Evolutionary conservation across 2,329 filamentous ascomycete genomes (phyloP).

Genomic region (Dactylellina sp.): DNA sequence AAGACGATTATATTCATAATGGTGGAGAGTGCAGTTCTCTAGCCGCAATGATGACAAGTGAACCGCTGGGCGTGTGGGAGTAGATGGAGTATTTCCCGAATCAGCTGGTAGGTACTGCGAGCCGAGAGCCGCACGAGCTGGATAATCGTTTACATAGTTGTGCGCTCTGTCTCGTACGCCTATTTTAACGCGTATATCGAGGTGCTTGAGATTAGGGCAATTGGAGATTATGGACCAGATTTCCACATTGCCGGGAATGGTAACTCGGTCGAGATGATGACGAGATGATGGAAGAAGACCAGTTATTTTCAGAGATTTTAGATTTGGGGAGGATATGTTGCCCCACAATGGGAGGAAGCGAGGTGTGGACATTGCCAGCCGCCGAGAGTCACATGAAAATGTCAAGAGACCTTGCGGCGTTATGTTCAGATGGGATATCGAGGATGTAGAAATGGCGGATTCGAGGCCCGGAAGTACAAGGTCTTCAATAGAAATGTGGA

Average conservation of each 20-base stretch:
- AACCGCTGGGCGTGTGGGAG: conserved; percentile 13
- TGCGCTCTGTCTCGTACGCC: conserved; percentile 27
- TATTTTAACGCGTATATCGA: conserved; percentile 47
- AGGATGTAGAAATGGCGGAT: conserved; percentile 34
- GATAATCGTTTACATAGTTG: conserved; percentile 45
- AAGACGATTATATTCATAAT: conserved; percentile 46
- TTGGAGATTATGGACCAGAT: conserved; percentile 45
- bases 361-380: conserved; percentile 42
- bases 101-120: background rate
- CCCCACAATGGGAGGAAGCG: conserved; percentile 51
- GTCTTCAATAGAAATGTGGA: conserved; percentile 24
- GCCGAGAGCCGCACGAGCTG: conserved; percentile 7
- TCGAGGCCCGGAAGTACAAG: conserved; percentile 21
- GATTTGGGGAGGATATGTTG: conserved; percentile 35
- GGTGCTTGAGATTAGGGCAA: conserved; percentile 34
- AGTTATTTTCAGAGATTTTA: conserved; percentile 41
- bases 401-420: conserved; percentile 25
- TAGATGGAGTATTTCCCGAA: background rate
- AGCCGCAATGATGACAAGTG: conserved; percentile 29
- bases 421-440: conserved; percentile 18
- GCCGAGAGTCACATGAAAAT: conserved; percentile 39
- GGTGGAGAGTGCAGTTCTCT: conserved; percentile 39
- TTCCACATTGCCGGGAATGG: conserved; percentile 43
- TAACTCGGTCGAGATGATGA: conserved; percentile 41
- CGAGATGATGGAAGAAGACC: conserved; percentile 41